These are phyloP conservation scores for Mortierella antarctica DNA, from an alignment of 192 early-diverging fungal genomes.

Conservation along the genomic window DNA sequence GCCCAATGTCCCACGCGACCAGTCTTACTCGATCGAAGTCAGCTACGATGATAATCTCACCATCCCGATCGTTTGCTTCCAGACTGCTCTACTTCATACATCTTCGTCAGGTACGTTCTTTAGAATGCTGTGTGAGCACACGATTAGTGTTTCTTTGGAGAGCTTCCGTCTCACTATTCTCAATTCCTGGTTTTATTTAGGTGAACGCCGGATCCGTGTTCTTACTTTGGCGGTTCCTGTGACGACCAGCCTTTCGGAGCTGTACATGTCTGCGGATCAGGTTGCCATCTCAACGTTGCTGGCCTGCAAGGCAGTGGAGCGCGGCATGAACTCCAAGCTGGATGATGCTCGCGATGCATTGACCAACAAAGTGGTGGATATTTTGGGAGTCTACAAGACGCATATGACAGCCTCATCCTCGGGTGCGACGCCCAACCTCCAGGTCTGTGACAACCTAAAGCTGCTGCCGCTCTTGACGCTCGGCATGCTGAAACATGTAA, in stretches of 20 bases:
- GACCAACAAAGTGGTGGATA: conserved; percentile 85
- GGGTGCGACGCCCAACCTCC: conserved; percentile 82
- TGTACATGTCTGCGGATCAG: conserved; percentile 88
- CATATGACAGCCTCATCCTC: conserved; percentile 75
- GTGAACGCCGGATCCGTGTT: conserved; percentile 93
- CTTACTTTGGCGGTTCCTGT: conserved; percentile 91
- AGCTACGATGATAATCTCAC: conserved; percentile 80
- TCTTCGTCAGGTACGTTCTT: conserved; percentile 66
- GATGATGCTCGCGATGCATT: conserved; percentile 96
- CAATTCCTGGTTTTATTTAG: background rate
- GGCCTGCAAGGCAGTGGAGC: conserved; percentile 92
- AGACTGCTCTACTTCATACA: conserved; percentile 94
- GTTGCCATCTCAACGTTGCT: conserved; percentile 83
- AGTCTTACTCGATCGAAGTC: conserved; percentile 88
- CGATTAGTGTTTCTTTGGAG: background rate
- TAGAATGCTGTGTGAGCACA: background rate
- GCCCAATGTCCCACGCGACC: conserved; percentile 94
- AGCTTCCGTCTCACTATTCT: background rate
- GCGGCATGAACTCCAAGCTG: conserved; percentile 83
- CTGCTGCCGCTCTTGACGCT: conserved; percentile 86
- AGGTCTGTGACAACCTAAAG: conserved; percentile 87
- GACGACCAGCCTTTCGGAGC: conserved; percentile 79
- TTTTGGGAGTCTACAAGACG: conserved; percentile 91
- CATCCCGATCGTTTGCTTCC: conserved; percentile 88
- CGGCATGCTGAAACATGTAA: conserved; percentile 87